Evolutionary conservation across 805 yeast genomes (phyloP), one percentile per base, ranked within the genome.

Genomic region (Candida parachauliodes): DNA sequence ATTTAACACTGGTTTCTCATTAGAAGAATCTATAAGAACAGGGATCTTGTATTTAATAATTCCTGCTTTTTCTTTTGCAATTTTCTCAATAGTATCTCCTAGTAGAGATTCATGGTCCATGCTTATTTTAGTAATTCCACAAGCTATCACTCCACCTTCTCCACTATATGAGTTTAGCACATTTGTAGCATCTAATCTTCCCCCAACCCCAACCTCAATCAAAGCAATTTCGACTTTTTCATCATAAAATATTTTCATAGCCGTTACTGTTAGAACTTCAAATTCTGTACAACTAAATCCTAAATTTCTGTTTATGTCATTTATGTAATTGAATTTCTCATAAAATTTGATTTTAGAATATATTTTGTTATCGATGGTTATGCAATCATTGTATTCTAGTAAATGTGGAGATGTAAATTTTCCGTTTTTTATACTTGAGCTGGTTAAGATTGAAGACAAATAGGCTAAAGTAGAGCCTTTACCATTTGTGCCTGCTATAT

Each of bases 401-500:
- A 91, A 57, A 60, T 89, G 96, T 1, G 98, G 98, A 3, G 95
- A 83, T 1, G 94, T 88, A 65, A 88, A 91, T 43, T 82, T 75
- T 0, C 98, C 98, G 36, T 79, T 77, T 19, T 59, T 53, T 28
- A 75, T 59, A 1, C 62, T 65, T 16, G 76, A 67, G 10, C 57
- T 55, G 15, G 76, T 68, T 18, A 89, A 58, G 2, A 82, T 68
- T 12, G 88, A 77, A 3, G 88, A 71, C 7, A 93, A 41, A 54
- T 88, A 89, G 0, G 96, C 81, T 41, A 95, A 79, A 0, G 89
- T 85, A 0, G 97, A 88, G 0, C 98, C 98, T 54, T 91, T 91
- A 0, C 98, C 98, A 54, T 91, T 91, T 7, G 98, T 91, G 0
- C 98, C 98, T 0, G 96, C 96, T 3, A 93, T 74, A 54, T 93